phyloP scores from a whole-genome alignment of 208 protist genomes.

The Borovskyia barvae region DNA sequence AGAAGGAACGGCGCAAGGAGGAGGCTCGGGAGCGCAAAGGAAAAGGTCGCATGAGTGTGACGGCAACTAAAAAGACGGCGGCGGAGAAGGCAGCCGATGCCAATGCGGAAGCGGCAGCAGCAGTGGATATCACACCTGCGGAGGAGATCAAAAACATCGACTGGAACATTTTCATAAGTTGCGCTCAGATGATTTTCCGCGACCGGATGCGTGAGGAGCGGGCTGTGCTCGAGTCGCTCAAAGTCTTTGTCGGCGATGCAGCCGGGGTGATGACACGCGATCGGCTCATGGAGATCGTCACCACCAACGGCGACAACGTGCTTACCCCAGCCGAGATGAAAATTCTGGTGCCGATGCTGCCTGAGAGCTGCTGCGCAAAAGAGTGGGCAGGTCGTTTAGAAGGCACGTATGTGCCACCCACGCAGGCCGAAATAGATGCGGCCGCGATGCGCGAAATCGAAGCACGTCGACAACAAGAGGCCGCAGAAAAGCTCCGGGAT shows the following conservation, averaged over 20 bases:
- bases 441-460: conserved; percentile 42
- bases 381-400: conserved; percentile 83
- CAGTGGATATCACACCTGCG: conserved; percentile 58
- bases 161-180: conserved; percentile 92
- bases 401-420: conserved; percentile 79
- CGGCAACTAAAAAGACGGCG: conserved; percentile 32
- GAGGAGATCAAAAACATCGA: conserved; percentile 93
- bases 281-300: conserved; percentile 62
- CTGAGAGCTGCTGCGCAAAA: conserved; percentile 46
- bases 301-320: conserved; percentile 78
- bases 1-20: conserved; percentile 78
- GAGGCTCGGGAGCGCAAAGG: conserved; percentile 61
- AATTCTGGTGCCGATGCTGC: conserved; percentile 43
- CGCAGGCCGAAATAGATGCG: conserved; percentile 68
- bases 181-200: conserved; percentile 78
- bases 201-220: conserved; percentile 69
- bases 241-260: conserved; percentile 32
- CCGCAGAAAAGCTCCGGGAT: conserved; percentile 33
- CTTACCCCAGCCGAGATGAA: conserved; percentile 79
- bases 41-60: conserved; percentile 12
- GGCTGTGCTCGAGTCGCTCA: conserved; percentile 57
- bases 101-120: conserved; percentile 25
- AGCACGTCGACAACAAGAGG: conserved; percentile 41
- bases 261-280: conserved; percentile 39
- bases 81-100: conserved; percentile 32